phyloP scores from a whole-genome alignment of 2,329 filamentous ascomycete genomes.

The Dothistroma pini region DNA sequence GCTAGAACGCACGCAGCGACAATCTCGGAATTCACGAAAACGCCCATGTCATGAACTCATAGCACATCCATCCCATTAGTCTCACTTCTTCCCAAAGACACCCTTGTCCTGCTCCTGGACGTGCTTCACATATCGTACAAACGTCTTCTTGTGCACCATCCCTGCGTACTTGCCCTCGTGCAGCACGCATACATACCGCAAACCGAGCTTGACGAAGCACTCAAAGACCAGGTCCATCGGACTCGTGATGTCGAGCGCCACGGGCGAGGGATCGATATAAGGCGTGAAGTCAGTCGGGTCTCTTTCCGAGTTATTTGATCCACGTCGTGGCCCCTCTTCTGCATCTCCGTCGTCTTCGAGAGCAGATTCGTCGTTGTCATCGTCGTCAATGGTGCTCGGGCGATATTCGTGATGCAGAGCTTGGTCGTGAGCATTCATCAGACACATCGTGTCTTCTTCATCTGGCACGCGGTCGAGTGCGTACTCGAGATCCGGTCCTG shows the following conservation, averaged over 20 bases:
- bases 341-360: constrained; percentile 10
- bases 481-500: constrained; percentile 89
- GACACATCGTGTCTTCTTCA: constrained; percentile 71
- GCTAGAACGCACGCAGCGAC: constrained; percentile 12
- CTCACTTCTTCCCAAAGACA: constrained; percentile 6
- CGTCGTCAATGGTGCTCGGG: constrained; percentile 9
- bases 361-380: constrained; percentile 12
- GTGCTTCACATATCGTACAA: constrained; percentile 90
- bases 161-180: constrained; percentile 82
- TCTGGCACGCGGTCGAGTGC: constrained; percentile 74
- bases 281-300: constrained; percentile 82
- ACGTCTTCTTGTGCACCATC: constrained; percentile 93
- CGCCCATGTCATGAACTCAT: neutral
- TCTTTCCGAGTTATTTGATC: constrained; percentile 14
- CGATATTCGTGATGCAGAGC: constrained; percentile 34
- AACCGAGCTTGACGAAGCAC: constrained; percentile 88
- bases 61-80: neutral
- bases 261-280: constrained; percentile 86
- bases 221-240: constrained; percentile 96
- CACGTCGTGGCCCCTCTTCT: constrained; percentile 4
- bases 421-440: constrained; percentile 69
- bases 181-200: constrained; percentile 88
- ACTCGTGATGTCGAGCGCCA: constrained; percentile 81
- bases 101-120: constrained; percentile 55
- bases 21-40: neutral